Base-by-base conservation (phyloP, 2,329 filamentous ascomycete species). In the Pyrenochaeta sp. region DNA sequence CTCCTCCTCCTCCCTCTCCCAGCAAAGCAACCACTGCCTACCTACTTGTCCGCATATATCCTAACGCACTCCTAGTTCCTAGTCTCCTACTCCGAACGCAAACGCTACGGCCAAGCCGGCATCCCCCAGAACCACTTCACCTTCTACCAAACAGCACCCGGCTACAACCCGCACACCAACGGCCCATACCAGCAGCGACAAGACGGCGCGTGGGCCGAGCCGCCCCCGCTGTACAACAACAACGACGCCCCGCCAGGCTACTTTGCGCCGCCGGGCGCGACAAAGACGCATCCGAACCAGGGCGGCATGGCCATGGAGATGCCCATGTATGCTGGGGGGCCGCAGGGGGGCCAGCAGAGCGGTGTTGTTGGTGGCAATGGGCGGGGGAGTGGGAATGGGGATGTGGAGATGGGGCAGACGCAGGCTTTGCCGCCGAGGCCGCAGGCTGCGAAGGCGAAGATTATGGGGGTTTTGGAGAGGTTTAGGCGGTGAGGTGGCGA, bases 21-120 rank as follows among this genome's bases (percentile, higher is more conserved):
- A n/a, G n/a, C n/a, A n/a, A n/a, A n/a, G 39, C 45, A 18, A 34
- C 19, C 6, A 22, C 19, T 11, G n/a, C n/a, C n/a, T n/a, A n/a
- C n/a, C 18, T 14, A 7, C 19, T 14, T 23, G 3, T 7, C 11
- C 4, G 7, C 10, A 24, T 6, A 35, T 15, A 7, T 24, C 20
- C 35, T 38, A 38, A 38, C 18, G 6, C 14, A 18, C 4, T 11
- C 18, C 13, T 28, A 76, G 73, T 76, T 72, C 65, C 63, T 77
- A n/a, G 54, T 77, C n/a, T 63, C 72, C 28, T 68, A 66, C 37
- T 48, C 58, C 9, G 65, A 72, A 43, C 67, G 73, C 39, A 61
- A 60, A 22, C 64, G 55, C 20, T 66, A 57, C 51, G 64, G 61
- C 39, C 65, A 68, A 47, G 41, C 35, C 9, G 28, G 28, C 28